Percentiles rank a stretch among this genome's conserved stretches.
Conservation (phyloP, 352 stramenopile species). For the Phytophthora idaei region DNA sequence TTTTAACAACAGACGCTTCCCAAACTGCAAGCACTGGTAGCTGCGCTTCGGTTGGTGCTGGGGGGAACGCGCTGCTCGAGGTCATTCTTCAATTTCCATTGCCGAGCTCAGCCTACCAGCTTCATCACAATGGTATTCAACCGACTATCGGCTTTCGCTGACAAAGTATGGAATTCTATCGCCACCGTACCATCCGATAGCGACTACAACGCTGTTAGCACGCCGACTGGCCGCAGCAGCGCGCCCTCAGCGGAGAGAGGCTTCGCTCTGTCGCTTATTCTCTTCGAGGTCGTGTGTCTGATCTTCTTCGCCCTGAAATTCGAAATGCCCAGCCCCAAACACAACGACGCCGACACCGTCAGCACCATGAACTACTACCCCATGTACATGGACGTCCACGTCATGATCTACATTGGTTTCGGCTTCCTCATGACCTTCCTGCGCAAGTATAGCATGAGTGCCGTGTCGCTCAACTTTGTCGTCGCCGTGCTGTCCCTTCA, state of each 20-base stretch:
- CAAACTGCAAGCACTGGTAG: slow-evolving; percentile 5
- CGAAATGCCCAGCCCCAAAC: slow-evolving; percentile 19
- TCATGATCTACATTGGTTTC: slow-evolving; percentile 91
- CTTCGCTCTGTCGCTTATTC: slow-evolving; percentile 17
- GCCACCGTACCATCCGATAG: slow-evolving; percentile 4
- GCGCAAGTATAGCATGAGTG: slow-evolving; percentile 79
- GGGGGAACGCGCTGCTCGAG: background rate
- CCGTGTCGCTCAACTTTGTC: slow-evolving; percentile 82
- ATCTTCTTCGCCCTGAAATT: slow-evolving; percentile 30
- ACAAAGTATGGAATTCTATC: slow-evolving; percentile 25
- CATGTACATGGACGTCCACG: slow-evolving; percentile 82
- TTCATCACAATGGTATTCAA: slow-evolving; percentile 19
- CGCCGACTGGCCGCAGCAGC: slow-evolving; percentile 8
- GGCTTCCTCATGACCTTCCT: slow-evolving; percentile 91
- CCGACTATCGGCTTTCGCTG: slow-evolving; percentile 12
- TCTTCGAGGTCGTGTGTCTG: slow-evolving; percentile 23
- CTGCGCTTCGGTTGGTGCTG: slow-evolving; percentile 6
- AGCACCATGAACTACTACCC: slow-evolving; percentile 21
- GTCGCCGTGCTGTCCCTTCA: slow-evolving; percentile 68
- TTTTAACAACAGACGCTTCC: slow-evolving; percentile 10
- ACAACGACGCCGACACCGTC: slow-evolving; percentile 6
- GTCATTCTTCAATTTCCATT: slow-evolving; percentile 19
- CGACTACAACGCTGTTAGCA: slow-evolving; percentile 21
- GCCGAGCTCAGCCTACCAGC: slow-evolving; percentile 1
- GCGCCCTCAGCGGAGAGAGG: slow-evolving; percentile 2